phyloP scores from a whole-genome alignment of 345 rosid species.

The Eucalyptus viminalis region DNA sequence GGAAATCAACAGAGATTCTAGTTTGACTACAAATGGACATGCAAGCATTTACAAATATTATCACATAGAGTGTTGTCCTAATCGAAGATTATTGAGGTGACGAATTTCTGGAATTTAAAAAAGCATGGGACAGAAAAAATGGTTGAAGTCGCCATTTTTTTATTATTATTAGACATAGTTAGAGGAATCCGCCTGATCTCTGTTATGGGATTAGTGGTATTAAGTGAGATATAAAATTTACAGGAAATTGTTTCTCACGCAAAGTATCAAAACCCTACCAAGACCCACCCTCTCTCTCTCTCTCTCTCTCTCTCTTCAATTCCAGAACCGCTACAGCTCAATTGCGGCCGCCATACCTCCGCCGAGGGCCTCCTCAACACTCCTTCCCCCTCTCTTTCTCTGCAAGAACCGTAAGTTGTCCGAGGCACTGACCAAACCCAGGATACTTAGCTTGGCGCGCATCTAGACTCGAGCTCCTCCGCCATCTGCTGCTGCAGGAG shows the following conservation, averaged over 20 bases:
- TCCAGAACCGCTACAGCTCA: background rate
- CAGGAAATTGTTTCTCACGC: background rate
- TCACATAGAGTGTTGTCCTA: background rate
- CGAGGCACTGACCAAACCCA: background rate
- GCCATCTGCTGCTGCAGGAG: background rate
- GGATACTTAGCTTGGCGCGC: background rate
- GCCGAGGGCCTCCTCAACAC: background rate
- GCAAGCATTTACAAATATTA: background rate
- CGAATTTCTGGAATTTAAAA: background rate
- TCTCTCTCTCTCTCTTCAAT: background rate
- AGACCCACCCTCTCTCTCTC: background rate
- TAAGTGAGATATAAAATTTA: background rate
- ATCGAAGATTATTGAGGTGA: background rate
- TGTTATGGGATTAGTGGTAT: background rate
- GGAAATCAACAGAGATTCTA: background rate
- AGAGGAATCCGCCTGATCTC: background rate
- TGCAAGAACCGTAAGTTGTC: background rate
- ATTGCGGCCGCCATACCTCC: background rate
- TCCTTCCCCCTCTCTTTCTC: background rate
- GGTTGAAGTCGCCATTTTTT: background rate
- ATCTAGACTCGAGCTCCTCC: background rate
- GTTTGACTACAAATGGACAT: background rate
- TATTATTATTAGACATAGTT: background rate
- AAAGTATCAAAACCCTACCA: background rate
- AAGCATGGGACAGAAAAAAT: background rate